phyloP scores from a whole-genome alignment of 1,284 basidiomycete genomes.

The Hemileia vastatrix region DNA sequence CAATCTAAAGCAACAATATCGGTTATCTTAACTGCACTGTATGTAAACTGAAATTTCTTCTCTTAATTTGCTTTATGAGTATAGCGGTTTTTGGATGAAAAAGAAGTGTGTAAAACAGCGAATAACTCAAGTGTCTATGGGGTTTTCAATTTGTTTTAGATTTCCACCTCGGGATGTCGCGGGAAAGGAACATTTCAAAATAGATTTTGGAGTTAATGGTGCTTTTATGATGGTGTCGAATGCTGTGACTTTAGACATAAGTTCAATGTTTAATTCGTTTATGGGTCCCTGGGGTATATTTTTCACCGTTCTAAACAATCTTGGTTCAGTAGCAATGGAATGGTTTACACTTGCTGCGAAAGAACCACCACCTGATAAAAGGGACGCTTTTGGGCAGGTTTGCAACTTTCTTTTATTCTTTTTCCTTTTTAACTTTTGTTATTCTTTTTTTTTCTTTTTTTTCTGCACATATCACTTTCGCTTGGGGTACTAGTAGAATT shows the following conservation, averaged over 20 bases:
- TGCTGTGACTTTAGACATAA: slow-evolving; percentile 13
- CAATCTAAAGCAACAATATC: too few relatives aligned
- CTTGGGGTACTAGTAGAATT: too few relatives aligned
- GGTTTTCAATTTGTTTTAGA: neutral
- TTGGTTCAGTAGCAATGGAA: neutral
- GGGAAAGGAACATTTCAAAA: slow-evolving; percentile 14
- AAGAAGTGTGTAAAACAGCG: too few relatives aligned
- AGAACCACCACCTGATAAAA: slow-evolving; percentile 10
- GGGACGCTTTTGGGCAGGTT: slow-evolving; percentile 15
- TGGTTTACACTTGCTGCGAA: too few relatives aligned
- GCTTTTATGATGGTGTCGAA: slow-evolving; percentile 22
- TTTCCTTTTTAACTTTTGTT: neutral
- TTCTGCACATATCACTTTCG: too few relatives aligned
- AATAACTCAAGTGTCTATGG: too few relatives aligned
- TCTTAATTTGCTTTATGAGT: too few relatives aligned
- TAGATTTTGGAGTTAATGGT: slow-evolving; percentile 15
- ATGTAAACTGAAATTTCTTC: too few relatives aligned
- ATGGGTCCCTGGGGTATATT: slow-evolving; percentile 2
- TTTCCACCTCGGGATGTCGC: slow-evolving; percentile 11
- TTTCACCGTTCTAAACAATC: slow-evolving; percentile 11
- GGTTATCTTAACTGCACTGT: too few relatives aligned
- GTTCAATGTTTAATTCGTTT: slow-evolving; percentile 4
- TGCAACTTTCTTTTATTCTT: neutral
- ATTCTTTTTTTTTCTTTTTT: neutral
- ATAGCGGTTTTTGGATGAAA: too few relatives aligned